Evolutionary conservation across 179 eudicot genomes (phyloP), one percentile per base, ranked within the genome.

Genomic region (Beta lomatogona): DNA sequence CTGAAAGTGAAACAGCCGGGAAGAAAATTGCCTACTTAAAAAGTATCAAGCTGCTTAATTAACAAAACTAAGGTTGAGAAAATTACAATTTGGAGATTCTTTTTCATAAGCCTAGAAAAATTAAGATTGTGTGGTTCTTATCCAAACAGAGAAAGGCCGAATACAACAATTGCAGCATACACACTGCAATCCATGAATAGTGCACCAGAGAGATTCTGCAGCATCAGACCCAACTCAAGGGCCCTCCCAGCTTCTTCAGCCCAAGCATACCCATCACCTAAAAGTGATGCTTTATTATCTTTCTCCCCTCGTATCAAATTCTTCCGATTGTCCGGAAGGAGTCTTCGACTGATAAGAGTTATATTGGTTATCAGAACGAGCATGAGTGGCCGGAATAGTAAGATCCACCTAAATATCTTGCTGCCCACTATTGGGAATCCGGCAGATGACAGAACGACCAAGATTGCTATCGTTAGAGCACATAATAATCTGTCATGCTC

Each of bases 151-250:
- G 93, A 86, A 69, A 92, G 85, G 76, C 91, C 89, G 72, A 91
- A 90, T 60, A 95, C 77, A 59, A 92, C 86, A 69, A 90, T 88
- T 7, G 91, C 69, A 5, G 92, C 88, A 79, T 94, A 95, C 36
- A 95, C 85, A 73, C 91, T 85, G 82, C 88, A 90, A 77, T 95
- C 99, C 87, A 93, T 83, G 85, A 92, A 92, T 61, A 95, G 48
- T 13, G 94, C 88, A 73, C 88, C 83, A 67, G 79, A 4, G 18
- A 89, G 82, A 25, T 83, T 92, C 88, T 89, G 91, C 86, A 94
- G 81, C 84, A 92, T 80, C 81, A 95, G 80, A 57, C 90, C 95
- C 60, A 82, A 21, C 89, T 94, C 98, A 83, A 94, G 73, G 65
- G 92, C 94, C 54, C 82, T 83, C 21, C 93, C 93, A 19, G 94